A percentile compares a stretch with the other conserved stretches of the same genome.
phyloP scores from a whole-genome alignment of 2,329 filamentous ascomycete species.

The Colletotrichum musae region DNA sequence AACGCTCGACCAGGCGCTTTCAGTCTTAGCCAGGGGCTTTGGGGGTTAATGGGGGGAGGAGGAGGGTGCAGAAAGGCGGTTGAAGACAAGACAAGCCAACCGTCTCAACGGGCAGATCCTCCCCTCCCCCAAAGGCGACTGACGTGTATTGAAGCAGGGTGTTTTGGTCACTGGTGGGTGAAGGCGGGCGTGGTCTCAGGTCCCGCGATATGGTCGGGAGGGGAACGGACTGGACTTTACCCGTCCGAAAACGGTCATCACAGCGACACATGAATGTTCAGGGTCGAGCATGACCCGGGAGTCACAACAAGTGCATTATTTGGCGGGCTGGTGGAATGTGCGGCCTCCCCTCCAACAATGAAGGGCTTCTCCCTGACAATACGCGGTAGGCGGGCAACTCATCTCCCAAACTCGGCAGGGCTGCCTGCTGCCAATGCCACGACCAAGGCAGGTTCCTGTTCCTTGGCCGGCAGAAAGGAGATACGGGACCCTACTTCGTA shows the following conservation, averaged over 20 bases:
- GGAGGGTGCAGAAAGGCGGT: constrained; percentile 5
- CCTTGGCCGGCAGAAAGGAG: constrained; percentile 32
- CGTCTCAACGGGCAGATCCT: constrained; percentile 30
- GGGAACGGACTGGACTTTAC: too few species aligned
- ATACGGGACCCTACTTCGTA: constrained; percentile 37
- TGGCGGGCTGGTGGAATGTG: constrained; percentile 12
- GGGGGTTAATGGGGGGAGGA: not conserved
- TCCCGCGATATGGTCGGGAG: constrained; percentile 18
- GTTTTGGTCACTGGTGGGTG: not conserved
- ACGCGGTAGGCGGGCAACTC: constrained; percentile 13
- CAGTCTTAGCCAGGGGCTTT: constrained; percentile 34
- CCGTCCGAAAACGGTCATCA: not conserved
- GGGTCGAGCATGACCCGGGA: constrained; percentile 7
- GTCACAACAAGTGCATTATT: constrained; percentile 15
- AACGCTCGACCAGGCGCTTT: constrained; percentile 24
- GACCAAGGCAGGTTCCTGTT: constrained; percentile 36
- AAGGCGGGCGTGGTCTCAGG: constrained; percentile 7
- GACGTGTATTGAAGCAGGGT: constrained; percentile 16
- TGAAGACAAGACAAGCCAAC: constrained; percentile 22
- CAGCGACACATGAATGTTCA: not conserved
- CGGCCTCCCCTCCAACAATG: not conserved
- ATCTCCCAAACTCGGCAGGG: not conserved
- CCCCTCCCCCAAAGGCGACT: constrained; percentile 14
- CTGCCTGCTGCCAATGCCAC: constrained; percentile 14
- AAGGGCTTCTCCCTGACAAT: not conserved